phyloP scores from a whole-genome alignment of 2,329 filamentous ascomycete genomes.

The Microsporum audouinii region DNA sequence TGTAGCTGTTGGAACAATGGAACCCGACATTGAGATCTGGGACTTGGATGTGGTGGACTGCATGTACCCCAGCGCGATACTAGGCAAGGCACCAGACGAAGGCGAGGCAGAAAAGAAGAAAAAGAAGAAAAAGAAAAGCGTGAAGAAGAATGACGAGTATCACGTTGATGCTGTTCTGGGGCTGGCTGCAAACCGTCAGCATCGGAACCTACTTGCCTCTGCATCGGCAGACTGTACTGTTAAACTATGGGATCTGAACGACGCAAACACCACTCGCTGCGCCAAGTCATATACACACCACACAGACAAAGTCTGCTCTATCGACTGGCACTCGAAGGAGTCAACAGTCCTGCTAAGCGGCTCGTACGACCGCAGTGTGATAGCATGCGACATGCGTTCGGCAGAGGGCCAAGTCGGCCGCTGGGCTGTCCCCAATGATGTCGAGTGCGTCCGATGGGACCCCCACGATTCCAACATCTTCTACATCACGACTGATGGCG shows the following conservation, averaged over 20 bases:
- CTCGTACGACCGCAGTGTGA: constrained; percentile 87
- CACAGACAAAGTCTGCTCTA: constrained; percentile 92
- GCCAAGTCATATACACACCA: constrained; percentile 94
- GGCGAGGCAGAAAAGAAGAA: constrained; percentile 29
- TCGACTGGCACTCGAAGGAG: constrained; percentile 84
- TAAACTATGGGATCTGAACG: constrained; percentile 95
- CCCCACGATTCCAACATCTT: constrained; percentile 88
- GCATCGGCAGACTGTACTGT: constrained; percentile 93
- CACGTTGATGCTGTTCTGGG: constrained; percentile 91
- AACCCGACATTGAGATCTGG: constrained; percentile 98
- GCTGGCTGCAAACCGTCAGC: constrained; percentile 80
- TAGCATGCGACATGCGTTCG: constrained; percentile 92
- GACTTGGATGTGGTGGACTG: constrained; percentile 90
- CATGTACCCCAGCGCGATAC: constrained; percentile 96
- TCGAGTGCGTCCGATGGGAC: constrained; percentile 88
- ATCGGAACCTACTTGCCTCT: constrained; percentile 87
- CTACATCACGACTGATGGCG: constrained; percentile 86
- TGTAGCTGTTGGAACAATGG: constrained; percentile 91
- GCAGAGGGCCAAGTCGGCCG: constrained; percentile 68
- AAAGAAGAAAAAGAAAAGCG: constrained; percentile 64
- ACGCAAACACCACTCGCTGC: constrained; percentile 74
- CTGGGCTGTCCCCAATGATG: constrained; percentile 92
- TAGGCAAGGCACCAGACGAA: constrained; percentile 54
- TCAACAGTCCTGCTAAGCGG: constrained; percentile 82
- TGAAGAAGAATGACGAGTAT: constrained; percentile 79